phyloP scores from a whole-genome alignment of 768 basidiomycete species.

The Tylopilus subfusipes region DNA sequence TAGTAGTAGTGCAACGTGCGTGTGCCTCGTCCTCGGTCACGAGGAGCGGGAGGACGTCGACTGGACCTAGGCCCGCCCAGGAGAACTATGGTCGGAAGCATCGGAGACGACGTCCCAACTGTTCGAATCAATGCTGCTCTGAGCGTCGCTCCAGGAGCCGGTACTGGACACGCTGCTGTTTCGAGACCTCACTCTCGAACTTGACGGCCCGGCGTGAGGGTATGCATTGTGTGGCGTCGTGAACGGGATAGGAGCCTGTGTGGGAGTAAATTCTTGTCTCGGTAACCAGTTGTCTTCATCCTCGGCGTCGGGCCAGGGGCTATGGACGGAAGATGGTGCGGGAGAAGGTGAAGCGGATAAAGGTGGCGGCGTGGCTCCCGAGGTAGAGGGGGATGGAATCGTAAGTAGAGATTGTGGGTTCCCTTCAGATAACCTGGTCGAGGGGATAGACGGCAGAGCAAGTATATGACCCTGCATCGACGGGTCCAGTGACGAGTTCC shows the following conservation, averaged over 20 bases:
- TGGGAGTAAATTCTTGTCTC: neutral
- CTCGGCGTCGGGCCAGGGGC: conserved; percentile 10
- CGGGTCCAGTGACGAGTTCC: neutral
- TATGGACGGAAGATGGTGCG: conserved; percentile 4
- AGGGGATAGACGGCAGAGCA: conserved; percentile 30
- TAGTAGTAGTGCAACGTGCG: neutral
- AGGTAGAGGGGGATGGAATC: conserved; percentile 17
- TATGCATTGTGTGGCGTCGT: neutral
- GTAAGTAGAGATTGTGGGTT: conserved; percentile 25
- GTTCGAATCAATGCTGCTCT: conserved; percentile 14
- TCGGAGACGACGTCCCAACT: conserved; percentile 29
- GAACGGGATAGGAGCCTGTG: neutral
- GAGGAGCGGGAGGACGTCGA: neutral
- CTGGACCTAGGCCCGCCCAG: neutral
- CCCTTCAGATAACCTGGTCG: conserved; percentile 17
- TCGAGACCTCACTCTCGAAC: conserved; percentile 1
- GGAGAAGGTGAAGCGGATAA: conserved; percentile 18
- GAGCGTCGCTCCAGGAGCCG: conserved; percentile 30
- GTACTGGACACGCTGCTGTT: conserved; percentile 13
- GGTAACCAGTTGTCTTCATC: conserved; percentile 11
- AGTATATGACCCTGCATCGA: conserved; percentile 7
- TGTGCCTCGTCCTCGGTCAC: neutral
- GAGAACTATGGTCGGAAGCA: neutral
- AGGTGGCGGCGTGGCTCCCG: conserved; percentile 17
- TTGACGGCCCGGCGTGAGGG: neutral